Conservation (phyloP, 129 eudicot genomes). For the Flaveria trinervia region DNA sequence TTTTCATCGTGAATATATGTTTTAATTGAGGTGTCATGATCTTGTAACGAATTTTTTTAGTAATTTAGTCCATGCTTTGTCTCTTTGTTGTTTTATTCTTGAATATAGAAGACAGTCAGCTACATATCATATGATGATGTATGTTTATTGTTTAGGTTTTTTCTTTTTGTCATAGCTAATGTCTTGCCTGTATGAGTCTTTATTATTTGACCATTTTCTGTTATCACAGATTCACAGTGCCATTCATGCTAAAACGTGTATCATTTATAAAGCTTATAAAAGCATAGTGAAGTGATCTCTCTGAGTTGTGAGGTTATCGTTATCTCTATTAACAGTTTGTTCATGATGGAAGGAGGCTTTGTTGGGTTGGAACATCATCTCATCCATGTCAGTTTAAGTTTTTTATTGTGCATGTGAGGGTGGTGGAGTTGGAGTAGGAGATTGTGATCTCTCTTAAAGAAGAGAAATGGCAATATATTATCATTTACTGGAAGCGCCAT, state of each 20-base stretch:
- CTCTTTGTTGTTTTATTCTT: neutral
- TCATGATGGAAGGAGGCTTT: neutral
- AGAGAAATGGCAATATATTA: neutral
- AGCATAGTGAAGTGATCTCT: neutral
- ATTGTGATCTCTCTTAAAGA: neutral
- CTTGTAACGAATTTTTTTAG: neutral
- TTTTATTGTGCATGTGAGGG: neutral
- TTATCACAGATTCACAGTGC: neutral
- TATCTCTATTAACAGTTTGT: neutral
- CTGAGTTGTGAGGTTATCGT: neutral
- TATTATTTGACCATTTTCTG: neutral
- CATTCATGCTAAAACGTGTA: neutral
- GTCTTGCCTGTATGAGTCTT: neutral
- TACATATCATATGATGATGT: neutral
- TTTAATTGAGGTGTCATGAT: neutral
- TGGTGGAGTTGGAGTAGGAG: neutral
- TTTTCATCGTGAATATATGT: neutral
- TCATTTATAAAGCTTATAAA: neutral
- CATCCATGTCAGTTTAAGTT: neutral
- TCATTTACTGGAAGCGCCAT: slow-evolving; percentile 1
- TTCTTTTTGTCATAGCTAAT: neutral
- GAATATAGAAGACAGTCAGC: neutral
- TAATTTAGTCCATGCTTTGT: neutral
- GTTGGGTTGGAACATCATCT: neutral
- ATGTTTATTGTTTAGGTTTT: neutral